Evolutionary conservation across 306 rosid species (phyloP).

Genomic region (Quercus rubra): DNA sequence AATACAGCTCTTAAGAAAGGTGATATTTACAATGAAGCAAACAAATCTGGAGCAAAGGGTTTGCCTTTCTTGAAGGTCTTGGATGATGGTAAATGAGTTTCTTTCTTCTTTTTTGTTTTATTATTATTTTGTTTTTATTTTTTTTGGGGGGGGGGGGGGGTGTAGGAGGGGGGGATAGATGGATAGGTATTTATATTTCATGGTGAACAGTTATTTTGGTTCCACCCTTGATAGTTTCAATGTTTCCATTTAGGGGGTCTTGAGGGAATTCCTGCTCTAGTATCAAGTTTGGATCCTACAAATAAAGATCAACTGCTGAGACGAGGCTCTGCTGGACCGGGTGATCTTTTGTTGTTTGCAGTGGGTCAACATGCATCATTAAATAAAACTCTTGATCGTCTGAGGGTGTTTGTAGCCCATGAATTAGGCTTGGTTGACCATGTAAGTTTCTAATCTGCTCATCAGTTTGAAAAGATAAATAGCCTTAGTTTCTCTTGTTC

Average conservation of each 20-base stretch:
- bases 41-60: constrained; percentile 87
- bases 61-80: constrained; percentile 86
- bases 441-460: constrained; percentile 45
- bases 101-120: not conserved
- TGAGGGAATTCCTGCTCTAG: constrained; percentile 82
- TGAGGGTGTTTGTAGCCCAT: constrained; percentile 67
- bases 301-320: constrained; percentile 45
- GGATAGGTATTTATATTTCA: not conserved
- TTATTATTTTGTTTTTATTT: too few species aligned
- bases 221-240: constrained; percentile 11
- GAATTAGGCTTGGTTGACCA: constrained; percentile 71
- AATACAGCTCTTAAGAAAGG: constrained; percentile 92
- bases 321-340: constrained; percentile 58
- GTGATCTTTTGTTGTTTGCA: constrained; percentile 78
- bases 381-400: constrained; percentile 78
- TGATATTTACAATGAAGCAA: constrained; percentile 65
- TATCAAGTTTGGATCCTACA: constrained; percentile 67
- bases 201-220: constrained; percentile 2
- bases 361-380: constrained; percentile 65
- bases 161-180: not conserved
- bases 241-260: constrained; percentile 51
- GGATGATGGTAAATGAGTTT: constrained; percentile 56
- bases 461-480: not conserved
- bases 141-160: not conserved
- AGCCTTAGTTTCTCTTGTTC: constrained; percentile 10